These are phyloP conservation scores for Ramularia collo-cygni DNA, from an alignment of 2,329 filamentous ascomycete genomes.

Conservation along the genomic window DNA sequence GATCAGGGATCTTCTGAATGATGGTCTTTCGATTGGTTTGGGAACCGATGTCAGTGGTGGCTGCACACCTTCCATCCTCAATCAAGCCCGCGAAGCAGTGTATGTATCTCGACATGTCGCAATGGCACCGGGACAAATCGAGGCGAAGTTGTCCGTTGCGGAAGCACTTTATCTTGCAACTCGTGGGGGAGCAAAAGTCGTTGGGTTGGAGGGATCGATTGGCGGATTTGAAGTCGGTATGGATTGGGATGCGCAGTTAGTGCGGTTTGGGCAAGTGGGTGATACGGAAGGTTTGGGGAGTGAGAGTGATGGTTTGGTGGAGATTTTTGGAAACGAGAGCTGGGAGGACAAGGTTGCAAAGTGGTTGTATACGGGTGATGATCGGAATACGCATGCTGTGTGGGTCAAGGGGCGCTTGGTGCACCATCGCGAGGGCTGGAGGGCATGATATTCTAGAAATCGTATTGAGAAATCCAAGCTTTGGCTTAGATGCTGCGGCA, in stretches of 20 bases:
- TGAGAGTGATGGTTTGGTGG: constrained; percentile 54
- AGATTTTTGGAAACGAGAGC: constrained; percentile 86
- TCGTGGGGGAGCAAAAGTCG: constrained; percentile 73
- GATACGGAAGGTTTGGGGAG: constrained; percentile 34
- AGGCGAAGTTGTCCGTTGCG: constrained; percentile 67
- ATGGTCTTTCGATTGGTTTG: constrained; percentile 71
- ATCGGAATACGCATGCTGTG: constrained; percentile 79
- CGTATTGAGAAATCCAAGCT: too few species aligned
- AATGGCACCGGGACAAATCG: constrained; percentile 40
- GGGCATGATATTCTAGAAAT: too few species aligned
- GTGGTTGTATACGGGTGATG: constrained; percentile 92
- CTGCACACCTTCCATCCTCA: constrained; percentile 72
- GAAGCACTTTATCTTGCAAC: constrained; percentile 85
- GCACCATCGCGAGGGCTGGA: constrained; percentile 44
- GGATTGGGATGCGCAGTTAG: constrained; percentile 85
- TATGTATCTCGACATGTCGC: constrained; percentile 69
- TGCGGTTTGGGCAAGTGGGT: constrained; percentile 51
- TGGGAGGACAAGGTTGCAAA: constrained; percentile 84
- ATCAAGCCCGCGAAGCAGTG: constrained; percentile 73
- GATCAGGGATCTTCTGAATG: constrained; percentile 66
- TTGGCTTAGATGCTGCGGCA: too few species aligned
- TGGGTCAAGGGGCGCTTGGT: constrained; percentile 85
- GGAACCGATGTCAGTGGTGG: constrained; percentile 90
- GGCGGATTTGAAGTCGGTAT: constrained; percentile 81
- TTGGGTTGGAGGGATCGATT: constrained; percentile 64